Conservation (phyloP, 2,329 filamentous ascomycete genomes). For the Cercospora beticola region DNA sequence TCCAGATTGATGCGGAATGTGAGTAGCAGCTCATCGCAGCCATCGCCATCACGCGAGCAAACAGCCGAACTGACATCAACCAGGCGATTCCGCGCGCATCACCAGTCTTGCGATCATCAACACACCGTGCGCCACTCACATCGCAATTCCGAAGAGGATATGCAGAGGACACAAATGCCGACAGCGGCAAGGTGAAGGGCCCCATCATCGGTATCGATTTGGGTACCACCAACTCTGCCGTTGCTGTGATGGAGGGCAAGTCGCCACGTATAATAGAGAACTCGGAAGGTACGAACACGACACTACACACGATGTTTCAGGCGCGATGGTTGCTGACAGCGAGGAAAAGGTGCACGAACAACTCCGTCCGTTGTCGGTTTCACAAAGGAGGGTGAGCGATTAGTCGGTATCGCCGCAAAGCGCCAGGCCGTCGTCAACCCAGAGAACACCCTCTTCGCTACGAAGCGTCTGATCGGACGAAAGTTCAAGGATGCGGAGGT, state of each 20-base stretch:
- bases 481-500: conserved; percentile 94
- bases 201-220: conserved; percentile 97
- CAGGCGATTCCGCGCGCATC: conserved; percentile 39
- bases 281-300: conserved; percentile 69
- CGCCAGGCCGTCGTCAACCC: conserved; percentile 98
- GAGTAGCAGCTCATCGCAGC: conserved; percentile 24
- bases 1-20: conserved; percentile 40
- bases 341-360: conserved; percentile 70
- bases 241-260: conserved; percentile 98
- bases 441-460: conserved; percentile 97
- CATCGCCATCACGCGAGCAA: conserved; percentile 33
- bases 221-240: conserved; percentile 96
- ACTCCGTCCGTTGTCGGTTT: conserved; percentile 95
- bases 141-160: conserved; percentile 72
- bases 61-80: conserved; percentile 21
- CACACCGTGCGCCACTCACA: conserved; percentile 64
- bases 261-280: conserved; percentile 95
- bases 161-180: conserved; percentile 51
- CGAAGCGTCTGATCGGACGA: conserved; percentile 96
- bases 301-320: conserved; percentile 9
- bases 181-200: conserved; percentile 83
- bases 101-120: conserved; percentile 39
- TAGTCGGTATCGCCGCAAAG: conserved; percentile 97
- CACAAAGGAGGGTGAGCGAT: conserved; percentile 88
- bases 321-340: conserved; percentile 20